Base-by-base conservation (phyloP, 1,139 yeast species). In the Candida sp. region DNA sequence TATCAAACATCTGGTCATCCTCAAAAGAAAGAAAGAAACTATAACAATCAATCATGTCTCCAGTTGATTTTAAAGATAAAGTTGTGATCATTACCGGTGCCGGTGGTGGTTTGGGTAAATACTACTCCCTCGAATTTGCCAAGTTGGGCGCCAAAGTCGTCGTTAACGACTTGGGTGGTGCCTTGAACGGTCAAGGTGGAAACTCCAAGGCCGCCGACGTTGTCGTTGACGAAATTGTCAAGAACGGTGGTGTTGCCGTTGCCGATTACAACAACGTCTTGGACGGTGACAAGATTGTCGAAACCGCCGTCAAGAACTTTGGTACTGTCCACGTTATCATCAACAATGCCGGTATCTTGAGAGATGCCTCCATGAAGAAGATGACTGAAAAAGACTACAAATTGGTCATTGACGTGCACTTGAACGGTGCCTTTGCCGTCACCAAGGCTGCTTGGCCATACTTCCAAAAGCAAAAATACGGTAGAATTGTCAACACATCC, bases 61-160 rank as follows among this genome's bases (percentile, higher is more conserved):
- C 69, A 63, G 64, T 75, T 59, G 70, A 77, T 22, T 90, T 86
- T 64, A 88, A 89, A 62, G 91, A 85, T 64, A 86, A 88, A 68
- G 98, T 92, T 47, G 98, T 91, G 34, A 83, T 92, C 57, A 86
- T 94, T 68, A 94, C 98, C 52, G 99, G 98, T 44, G 96, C 98
- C 48, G 99, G 99, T 58, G 98, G 98, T 62, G 99, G 98, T 39
- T 82, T 94, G 48, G 99, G 99, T 40, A 88, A 81, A 66, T 86
- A 86, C 49, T 94, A 94, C 70, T 96, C 98, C 25, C 74, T 90
- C 39, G 93, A 88, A 62, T 93, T 81, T 70, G 98, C 97, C 49
- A 78, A 85, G 57, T 80, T 97, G 63, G 98, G 98, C 43, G 99
- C 98, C 57, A 86, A 84, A 65, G 88, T 87, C 45, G 97, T 94